Evolutionary conservation across 2,329 filamentous ascomycete genomes (phyloP).

Genomic region (Talaromyces sp.): DNA sequence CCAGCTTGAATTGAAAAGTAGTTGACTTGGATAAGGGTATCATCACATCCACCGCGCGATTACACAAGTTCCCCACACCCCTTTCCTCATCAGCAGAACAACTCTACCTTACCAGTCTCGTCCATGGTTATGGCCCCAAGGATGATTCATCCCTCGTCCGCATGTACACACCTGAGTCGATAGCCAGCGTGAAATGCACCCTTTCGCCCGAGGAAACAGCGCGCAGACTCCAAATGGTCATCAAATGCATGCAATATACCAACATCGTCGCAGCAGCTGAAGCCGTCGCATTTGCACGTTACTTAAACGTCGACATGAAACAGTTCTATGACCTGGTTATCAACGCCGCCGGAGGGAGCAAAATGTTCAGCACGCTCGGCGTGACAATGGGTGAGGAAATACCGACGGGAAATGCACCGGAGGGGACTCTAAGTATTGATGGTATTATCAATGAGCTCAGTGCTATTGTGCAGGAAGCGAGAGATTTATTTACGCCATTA

Average conservation of each 20-base stretch:
- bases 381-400: conserved; percentile 36
- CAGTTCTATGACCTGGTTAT: conserved; percentile 48
- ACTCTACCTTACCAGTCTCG: conserved; percentile 59
- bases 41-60: conserved; percentile 63
- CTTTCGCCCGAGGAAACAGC: conserved; percentile 31
- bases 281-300: conserved; percentile 47
- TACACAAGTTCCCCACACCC: conserved; percentile 57
- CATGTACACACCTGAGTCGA: conserved; percentile 47
- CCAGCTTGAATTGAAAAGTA: background rate
- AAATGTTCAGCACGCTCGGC: conserved; percentile 42
- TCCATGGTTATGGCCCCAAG: conserved; percentile 54
- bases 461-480: conserved; percentile 42
- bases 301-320: conserved; percentile 44
- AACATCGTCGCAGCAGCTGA: conserved; percentile 51
- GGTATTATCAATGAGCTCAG: conserved; percentile 39
- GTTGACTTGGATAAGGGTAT: conserved; percentile 48
- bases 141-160: conserved; percentile 58
- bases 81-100: conserved; percentile 64
- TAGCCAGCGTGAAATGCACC: conserved; percentile 37
- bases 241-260: conserved; percentile 45
- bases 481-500: conserved; percentile 38
- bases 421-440: conserved; percentile 36
- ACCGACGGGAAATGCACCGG: conserved; percentile 25
- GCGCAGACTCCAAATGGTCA: conserved; percentile 40
- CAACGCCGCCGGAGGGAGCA: conserved; percentile 48